phyloP scores from a whole-genome alignment of 768 basidiomycete genomes.

The Hypsizygus marmoreus region DNA sequence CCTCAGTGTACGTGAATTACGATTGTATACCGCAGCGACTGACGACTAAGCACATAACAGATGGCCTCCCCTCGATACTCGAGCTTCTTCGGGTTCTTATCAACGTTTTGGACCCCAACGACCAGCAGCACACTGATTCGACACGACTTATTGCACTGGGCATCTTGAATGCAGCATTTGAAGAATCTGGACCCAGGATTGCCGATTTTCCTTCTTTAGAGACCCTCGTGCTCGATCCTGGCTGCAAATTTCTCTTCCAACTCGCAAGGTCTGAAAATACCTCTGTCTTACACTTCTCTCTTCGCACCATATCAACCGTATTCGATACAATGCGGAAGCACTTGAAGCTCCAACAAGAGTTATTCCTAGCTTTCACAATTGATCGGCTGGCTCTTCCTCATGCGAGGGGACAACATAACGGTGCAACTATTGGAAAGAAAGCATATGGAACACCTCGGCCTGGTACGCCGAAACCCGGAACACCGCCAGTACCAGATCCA shows the following conservation, averaged over 20 bases:
- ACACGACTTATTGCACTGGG: slow-evolving; percentile 88
- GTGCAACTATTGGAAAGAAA: slow-evolving; percentile 30
- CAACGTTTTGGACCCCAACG: slow-evolving; percentile 92
- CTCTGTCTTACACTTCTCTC: slow-evolving; percentile 72
- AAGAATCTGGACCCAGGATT: slow-evolving; percentile 77
- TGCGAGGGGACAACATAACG: slow-evolving; percentile 25
- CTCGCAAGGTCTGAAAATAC: slow-evolving; percentile 90
- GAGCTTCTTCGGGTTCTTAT: slow-evolving; percentile 94
- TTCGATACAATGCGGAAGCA: slow-evolving; percentile 84
- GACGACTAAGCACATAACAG: slow-evolving; percentile 36
- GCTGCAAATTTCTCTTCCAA: slow-evolving; percentile 97
- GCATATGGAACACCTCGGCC: slow-evolving; percentile 26
- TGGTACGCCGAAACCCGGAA: slow-evolving; percentile 54
- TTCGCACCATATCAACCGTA: slow-evolving; percentile 86
- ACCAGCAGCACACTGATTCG: slow-evolving; percentile 94
- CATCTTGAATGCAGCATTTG: slow-evolving; percentile 85
- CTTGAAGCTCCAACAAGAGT: slow-evolving; percentile 92
- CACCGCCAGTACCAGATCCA: slow-evolving; percentile 47
- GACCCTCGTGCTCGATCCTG: slow-evolving; percentile 79
- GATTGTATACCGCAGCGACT: slow-evolving; percentile 1
- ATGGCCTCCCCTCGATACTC: slow-evolving; percentile 89
- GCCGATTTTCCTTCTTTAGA: slow-evolving; percentile 77
- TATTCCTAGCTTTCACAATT: slow-evolving; percentile 92
- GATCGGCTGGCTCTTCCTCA: slow-evolving; percentile 73
- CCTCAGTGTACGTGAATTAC: slow-evolving; percentile 40